phyloP scores from a whole-genome alignment of 2,329 filamentous ascomycete genomes.

The Penicillium brevicompactum region DNA sequence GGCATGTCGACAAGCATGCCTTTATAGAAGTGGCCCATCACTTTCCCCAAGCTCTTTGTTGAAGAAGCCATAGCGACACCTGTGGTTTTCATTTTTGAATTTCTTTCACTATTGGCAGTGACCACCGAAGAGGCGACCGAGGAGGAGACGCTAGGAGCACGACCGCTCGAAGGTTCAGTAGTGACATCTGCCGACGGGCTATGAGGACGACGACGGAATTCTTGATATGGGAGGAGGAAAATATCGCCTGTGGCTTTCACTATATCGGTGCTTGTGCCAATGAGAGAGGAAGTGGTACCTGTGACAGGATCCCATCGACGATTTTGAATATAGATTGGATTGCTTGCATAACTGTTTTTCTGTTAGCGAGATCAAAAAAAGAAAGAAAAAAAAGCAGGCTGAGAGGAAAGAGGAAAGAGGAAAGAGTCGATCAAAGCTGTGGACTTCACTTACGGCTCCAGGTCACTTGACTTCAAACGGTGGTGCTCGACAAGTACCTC shows the following conservation, averaged over 20 bases:
- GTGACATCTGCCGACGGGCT: not conserved
- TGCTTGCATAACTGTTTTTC: slow-evolving; percentile 19
- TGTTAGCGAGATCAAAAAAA: not conserved
- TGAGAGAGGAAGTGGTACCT: slow-evolving; percentile 20
- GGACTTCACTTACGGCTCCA: slow-evolving; percentile 1
- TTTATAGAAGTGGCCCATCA: slow-evolving; percentile 30
- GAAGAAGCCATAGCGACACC: slow-evolving; percentile 14
- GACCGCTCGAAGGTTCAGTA: not conserved
- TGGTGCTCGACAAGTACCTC: slow-evolving; percentile 21
- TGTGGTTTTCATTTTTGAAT: not conserved
- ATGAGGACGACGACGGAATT: slow-evolving; percentile 6
- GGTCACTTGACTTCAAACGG: slow-evolving; percentile 10
- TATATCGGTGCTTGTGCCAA: slow-evolving; percentile 24
- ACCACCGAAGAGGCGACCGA: not conserved
- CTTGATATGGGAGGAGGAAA: slow-evolving; percentile 26
- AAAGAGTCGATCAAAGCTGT: no score
- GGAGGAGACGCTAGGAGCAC: not conserved
- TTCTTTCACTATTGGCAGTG: not conserved
- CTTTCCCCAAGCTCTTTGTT: slow-evolving; percentile 26
- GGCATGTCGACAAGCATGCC: slow-evolving; percentile 41
- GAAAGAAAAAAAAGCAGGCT: not conserved
- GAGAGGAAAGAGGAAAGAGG: no score
- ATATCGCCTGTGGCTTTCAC: slow-evolving; percentile 21
- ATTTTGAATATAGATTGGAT: slow-evolving; percentile 30
- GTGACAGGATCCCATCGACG: slow-evolving; percentile 34